Conservation (phyloP, 2,329 filamentous ascomycete genomes). For the Neofusicoccum parvum region DNA sequence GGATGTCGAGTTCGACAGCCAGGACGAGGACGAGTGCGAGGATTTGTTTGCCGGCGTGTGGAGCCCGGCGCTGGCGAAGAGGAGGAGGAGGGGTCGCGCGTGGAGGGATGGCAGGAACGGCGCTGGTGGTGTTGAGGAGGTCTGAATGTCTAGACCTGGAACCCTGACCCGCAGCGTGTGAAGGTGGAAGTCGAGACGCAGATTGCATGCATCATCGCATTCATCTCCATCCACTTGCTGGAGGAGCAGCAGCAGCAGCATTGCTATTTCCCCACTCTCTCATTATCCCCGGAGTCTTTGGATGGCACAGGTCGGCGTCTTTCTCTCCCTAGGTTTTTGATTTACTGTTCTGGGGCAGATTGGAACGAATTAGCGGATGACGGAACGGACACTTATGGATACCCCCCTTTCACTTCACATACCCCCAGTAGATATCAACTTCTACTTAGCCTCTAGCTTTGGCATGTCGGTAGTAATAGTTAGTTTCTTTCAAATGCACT, state of each 20-base stretch:
- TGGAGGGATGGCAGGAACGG: constrained; percentile 19
- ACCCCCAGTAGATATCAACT: not conserved
- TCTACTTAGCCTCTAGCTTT: not conserved
- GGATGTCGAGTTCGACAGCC: constrained; percentile 62
- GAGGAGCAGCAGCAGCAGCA: not conserved
- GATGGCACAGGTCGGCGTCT: not conserved
- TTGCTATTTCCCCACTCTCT: not conserved
- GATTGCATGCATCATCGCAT: not conserved
- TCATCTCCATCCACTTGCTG: not conserved
- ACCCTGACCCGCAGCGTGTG: too few species aligned
- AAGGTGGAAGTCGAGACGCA: not conserved
- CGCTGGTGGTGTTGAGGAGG: constrained; percentile 14
- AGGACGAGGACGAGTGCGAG: constrained; percentile 69
- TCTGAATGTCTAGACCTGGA: not conserved
- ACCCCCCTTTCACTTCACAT: constrained; percentile 1
- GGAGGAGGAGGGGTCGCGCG: constrained; percentile 39
- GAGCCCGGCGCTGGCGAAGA: constrained; percentile 56
- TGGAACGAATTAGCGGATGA: not conserved
- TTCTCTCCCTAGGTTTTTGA: not conserved
- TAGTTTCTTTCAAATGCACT: not conserved
- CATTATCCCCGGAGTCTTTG: not conserved
- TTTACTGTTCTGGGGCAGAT: not conserved
- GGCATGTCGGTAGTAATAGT: not conserved
- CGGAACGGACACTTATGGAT: constrained; percentile 6
- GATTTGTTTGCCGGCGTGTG: constrained; percentile 65